Evolutionary conservation across 139 green algal species (phyloP), one percentile per base, ranked within the genome.

Genomic region (Closterium sp.): DNA sequence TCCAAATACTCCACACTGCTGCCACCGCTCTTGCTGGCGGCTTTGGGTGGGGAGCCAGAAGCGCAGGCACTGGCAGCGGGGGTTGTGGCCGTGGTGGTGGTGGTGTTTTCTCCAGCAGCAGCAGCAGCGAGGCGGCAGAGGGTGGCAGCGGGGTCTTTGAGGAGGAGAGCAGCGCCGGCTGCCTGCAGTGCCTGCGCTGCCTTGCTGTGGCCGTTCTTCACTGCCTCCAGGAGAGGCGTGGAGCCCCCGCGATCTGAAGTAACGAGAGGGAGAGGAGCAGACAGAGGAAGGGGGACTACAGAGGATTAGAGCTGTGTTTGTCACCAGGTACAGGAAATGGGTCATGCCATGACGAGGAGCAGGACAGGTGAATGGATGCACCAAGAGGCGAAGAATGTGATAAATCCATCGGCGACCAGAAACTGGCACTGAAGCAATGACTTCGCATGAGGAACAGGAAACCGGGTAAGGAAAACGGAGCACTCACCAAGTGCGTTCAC

Each of bases 161-260:
- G 85, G 21, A 30, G 21, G 33, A 88, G 85, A 2, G n/a, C 30
- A 9, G 85, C 85, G n/a, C 85, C 85, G 23, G 32, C 85, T 36
- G n/a, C 31, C 30, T 38, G 85, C 31, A 88, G 85, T 31, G 25
- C 31, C 30, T 34, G 6, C 9, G 33, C 31, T 28, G 31, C 33
- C 23, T 28, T 33, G 30, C 9, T 28, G 85, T 88, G n/a, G 85
- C 85, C 85, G 85, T 33, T 33, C 23, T 43, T 36, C n/a, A 36
- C 85, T 36, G 85, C 85, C 85, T 88, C 85, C 6, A 88, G 85
- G n/a, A 88, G 85, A 31, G 31, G 30, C 7, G 30, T 88, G 85
- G 33, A 30, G 33, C 85, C 85, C n/a, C 33, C 2, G 10, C 33
- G 33, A 33, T 88, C 85, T 88, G 85, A 8, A 88, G n/a, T n/a